These are phyloP conservation scores for Spergularia bocconei DNA, from an alignment of 148 eudicot species.

Conservation along the genomic window DNA sequence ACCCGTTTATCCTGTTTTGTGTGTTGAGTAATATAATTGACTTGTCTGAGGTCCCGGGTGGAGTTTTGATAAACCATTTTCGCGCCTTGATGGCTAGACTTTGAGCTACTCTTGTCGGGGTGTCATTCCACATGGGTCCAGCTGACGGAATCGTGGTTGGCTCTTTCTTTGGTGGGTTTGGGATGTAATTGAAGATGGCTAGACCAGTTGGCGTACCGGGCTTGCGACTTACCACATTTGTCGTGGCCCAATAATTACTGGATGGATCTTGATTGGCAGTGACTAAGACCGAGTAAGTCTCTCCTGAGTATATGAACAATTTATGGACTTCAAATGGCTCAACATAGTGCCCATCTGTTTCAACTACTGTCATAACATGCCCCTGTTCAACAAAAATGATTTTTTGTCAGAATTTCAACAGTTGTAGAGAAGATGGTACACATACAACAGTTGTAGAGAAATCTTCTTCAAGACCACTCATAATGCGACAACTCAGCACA, in stretches of 20 bases:
- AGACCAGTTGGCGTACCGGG: conserved; percentile 58
- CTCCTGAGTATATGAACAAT: conserved; percentile 81
- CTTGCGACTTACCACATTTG: conserved; percentile 53
- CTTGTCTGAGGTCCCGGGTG: conserved; percentile 55
- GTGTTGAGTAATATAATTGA: conserved; percentile 69
- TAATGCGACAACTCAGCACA: too few relatives aligned
- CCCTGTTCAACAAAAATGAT: conserved; percentile 35
- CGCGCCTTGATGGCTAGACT: conserved; percentile 52
- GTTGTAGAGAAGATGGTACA: too few relatives aligned
- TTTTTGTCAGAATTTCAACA: too few relatives aligned
- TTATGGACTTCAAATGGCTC: conserved; percentile 72
- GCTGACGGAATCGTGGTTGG: conserved; percentile 52
- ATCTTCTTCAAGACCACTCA: too few relatives aligned
- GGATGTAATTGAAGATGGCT: conserved; percentile 68
- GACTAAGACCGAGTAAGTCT: conserved; percentile 75
- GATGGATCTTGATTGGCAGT: conserved; percentile 66
- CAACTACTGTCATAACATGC: conserved; percentile 81
- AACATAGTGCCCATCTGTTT: conserved; percentile 71
- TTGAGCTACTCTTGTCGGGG: conserved; percentile 42
- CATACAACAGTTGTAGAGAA: too few relatives aligned
- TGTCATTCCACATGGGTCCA: conserved; percentile 69
- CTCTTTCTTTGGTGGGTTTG: conserved; percentile 42
- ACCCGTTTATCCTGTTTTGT: conserved; percentile 52
- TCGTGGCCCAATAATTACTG: conserved; percentile 66
- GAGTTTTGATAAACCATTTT: conserved; percentile 38